Conservation (phyloP, 768 basidiomycete species). For the Tylopilus intermedius region DNA sequence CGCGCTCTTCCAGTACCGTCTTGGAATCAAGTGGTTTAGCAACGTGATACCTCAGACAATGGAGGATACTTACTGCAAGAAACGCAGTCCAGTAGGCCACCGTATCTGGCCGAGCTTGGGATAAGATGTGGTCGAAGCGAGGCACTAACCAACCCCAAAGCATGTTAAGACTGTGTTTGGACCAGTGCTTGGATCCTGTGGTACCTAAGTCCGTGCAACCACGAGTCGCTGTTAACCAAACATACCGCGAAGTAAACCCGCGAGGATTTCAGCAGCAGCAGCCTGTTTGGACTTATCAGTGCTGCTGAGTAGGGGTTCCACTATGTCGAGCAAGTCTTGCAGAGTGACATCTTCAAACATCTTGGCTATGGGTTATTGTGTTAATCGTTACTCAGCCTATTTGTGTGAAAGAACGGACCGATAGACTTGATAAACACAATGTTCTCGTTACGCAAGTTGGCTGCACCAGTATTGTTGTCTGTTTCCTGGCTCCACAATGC, state of each 20-base stretch:
- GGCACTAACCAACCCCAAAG: constrained; percentile 72
- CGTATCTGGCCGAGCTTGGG: constrained; percentile 83
- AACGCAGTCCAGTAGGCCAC: constrained; percentile 68
- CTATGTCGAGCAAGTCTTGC: constrained; percentile 45
- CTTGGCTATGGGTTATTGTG: constrained; percentile 47
- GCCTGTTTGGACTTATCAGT: constrained; percentile 82
- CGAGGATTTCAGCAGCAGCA: constrained; percentile 68
- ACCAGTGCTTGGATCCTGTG: constrained; percentile 83
- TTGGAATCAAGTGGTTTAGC: constrained; percentile 20
- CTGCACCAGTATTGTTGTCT: constrained; percentile 43
- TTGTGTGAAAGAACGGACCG: constrained; percentile 34
- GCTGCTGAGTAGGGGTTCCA: constrained; percentile 61
- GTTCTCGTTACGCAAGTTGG: constrained; percentile 57
- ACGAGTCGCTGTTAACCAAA: not conserved
- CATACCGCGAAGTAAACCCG: constrained; percentile 71
- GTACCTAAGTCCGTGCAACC: constrained; percentile 5
- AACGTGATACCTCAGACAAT: not conserved
- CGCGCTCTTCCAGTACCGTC: constrained; percentile 59
- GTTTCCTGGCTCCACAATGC: constrained; percentile 81
- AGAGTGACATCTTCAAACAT: constrained; percentile 53
- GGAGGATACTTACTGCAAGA: constrained; percentile 34
- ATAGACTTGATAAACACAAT: constrained; percentile 45
- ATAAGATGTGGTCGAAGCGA: constrained; percentile 58
- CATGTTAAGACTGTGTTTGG: constrained; percentile 41
- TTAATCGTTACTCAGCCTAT: constrained; percentile 38